Percentiles rank a stretch among this genome's conserved stretches.
Evolutionary conservation across 2,329 filamentous ascomycete species (phyloP).

Genomic region (Metarhizium album): DNA sequence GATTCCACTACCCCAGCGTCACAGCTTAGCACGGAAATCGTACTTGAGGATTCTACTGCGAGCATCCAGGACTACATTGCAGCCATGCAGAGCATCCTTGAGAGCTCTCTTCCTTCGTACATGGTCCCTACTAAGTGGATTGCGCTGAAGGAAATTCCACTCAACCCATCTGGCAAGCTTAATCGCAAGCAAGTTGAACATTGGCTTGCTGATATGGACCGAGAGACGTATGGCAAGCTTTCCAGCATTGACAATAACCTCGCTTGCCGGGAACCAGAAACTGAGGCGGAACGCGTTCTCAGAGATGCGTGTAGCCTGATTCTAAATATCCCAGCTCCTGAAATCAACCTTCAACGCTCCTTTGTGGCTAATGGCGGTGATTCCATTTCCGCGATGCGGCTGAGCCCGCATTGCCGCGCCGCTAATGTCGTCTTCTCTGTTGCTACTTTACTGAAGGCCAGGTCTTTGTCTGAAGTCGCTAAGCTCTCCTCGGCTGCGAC

Average conservation of each 20-base stretch:
- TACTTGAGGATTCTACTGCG: not conserved
- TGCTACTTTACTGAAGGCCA: not conserved
- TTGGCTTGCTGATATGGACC: not conserved
- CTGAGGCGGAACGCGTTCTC: constrained; percentile 5
- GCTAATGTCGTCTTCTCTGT: constrained; percentile 21
- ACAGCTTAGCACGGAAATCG: not conserved
- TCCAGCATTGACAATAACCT: not conserved
- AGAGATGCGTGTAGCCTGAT: constrained; percentile 28
- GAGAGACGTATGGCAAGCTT: not conserved
- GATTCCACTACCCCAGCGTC: not conserved
- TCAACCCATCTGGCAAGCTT: constrained; percentile 10
- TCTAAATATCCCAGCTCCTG: constrained; percentile 22
- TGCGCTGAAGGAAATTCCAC: constrained; percentile 8
- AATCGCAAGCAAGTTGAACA: constrained; percentile 7
- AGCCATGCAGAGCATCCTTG: constrained; percentile 6
- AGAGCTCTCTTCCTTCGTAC: constrained; percentile 8
- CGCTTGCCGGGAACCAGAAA: not conserved
- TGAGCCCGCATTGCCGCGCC: constrained; percentile 26
- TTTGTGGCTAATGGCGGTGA: constrained; percentile 33
- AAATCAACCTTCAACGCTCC: constrained; percentile 19
- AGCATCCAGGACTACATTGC: not conserved
- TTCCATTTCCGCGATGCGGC: constrained; percentile 32
- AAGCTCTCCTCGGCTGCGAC: not conserved
- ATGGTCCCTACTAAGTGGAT: constrained; percentile 12
- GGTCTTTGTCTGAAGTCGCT: constrained; percentile 1